Percentiles rank a stretch among this genome's conserved stretches.
phyloP scores from a whole-genome alignment of 1,284 basidiomycete genomes.

The Wallemia mellicola region DNA sequence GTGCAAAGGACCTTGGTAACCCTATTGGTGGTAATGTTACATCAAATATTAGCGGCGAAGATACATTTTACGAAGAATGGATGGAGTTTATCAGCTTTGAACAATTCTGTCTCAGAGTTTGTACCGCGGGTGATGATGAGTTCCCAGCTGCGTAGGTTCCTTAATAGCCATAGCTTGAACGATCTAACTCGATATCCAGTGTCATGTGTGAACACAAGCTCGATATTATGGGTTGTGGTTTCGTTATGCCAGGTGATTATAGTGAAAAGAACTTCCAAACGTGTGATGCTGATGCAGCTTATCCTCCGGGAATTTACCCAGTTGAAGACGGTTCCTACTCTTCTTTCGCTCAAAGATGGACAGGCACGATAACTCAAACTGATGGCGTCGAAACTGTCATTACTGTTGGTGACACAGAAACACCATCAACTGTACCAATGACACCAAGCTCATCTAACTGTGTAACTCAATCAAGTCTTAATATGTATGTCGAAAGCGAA shows the following conservation, averaged over 20 bases:
- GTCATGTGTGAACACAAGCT: slow-evolving; percentile 5
- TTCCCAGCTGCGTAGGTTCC: slow-evolving; percentile 15
- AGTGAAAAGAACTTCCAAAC: slow-evolving; percentile 9
- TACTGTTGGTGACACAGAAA: background rate
- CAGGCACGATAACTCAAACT: background rate
- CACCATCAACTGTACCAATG: background rate
- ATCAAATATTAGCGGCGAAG: slow-evolving; percentile 19
- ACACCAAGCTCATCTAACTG: background rate
- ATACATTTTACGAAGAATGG: slow-evolving; percentile 23
- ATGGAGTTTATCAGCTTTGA: slow-evolving; percentile 17
- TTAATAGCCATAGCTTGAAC: too few relatives aligned
- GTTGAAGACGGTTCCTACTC: background rate
- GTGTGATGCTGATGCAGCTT: slow-evolving; percentile 14
- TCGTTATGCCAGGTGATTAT: slow-evolving; percentile 14
- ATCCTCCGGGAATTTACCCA: slow-evolving; percentile 10
- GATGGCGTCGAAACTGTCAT: background rate
- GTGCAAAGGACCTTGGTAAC: slow-evolving; percentile 19
- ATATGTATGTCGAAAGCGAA: background rate
- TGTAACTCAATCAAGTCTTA: background rate
- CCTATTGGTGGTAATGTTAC: slow-evolving; percentile 24
- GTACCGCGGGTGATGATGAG: slow-evolving; percentile 15
- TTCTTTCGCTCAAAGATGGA: background rate
- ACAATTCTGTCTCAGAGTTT: slow-evolving; percentile 18
- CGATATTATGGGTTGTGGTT: background rate
- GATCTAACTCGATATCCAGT: too few relatives aligned